phyloP scores from a whole-genome alignment of 495 filamentous ascomycete genomes.

The Ramalina peruviana region DNA sequence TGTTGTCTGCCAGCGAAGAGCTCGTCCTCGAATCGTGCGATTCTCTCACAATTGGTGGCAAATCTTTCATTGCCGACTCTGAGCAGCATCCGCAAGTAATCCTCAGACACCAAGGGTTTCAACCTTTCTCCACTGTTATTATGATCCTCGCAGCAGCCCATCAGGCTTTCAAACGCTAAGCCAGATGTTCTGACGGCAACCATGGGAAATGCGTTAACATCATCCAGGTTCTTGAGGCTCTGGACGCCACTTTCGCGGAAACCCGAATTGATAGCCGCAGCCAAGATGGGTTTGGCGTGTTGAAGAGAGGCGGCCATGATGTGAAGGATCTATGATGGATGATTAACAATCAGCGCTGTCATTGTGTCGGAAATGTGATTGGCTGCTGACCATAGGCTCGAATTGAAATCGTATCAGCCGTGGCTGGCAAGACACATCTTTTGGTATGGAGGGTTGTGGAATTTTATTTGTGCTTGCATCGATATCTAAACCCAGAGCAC shows the following conservation, averaged over 20 bases:
- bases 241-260: slow-evolving; percentile 79
- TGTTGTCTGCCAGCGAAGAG: slow-evolving; percentile 23
- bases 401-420: slow-evolving; percentile 81
- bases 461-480: not conserved
- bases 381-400: slow-evolving; percentile 65
- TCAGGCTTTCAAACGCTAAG: slow-evolving; percentile 60
- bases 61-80: slow-evolving; percentile 65
- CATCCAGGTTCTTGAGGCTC: slow-evolving; percentile 27
- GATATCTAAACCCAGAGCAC: slow-evolving; percentile 19
- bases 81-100: slow-evolving; percentile 49
- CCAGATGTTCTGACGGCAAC: slow-evolving; percentile 74
- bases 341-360: not conserved
- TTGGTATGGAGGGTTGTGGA: too few species aligned
- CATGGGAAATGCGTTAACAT: slow-evolving; percentile 44
- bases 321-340: slow-evolving; percentile 59
- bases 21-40: slow-evolving; percentile 41
- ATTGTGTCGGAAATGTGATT: not conserved
- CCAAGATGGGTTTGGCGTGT: slow-evolving; percentile 57
- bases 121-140: slow-evolving; percentile 17
- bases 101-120: slow-evolving; percentile 34
- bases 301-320: slow-evolving; percentile 58
- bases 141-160: slow-evolving; percentile 41
- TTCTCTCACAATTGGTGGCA: slow-evolving; percentile 54
- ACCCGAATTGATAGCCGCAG: slow-evolving; percentile 61
- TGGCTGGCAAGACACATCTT: slow-evolving; percentile 13